phyloP scores from a whole-genome alignment of 2,329 filamentous ascomycete genomes.

The Dactylonectria macrodidyma region DNA sequence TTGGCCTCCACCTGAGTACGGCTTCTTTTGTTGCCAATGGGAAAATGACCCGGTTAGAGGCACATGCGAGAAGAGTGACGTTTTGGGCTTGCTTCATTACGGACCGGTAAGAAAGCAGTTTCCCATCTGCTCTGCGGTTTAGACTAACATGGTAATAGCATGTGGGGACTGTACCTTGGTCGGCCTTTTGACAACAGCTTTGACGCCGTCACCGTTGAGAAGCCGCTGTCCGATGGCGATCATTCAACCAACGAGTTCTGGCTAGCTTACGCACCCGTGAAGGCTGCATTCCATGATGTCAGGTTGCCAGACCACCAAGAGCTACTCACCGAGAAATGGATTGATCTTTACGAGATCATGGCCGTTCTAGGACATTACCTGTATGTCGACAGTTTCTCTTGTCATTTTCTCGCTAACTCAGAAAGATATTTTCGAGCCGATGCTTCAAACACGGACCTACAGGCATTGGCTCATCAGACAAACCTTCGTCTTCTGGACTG shows the following conservation, averaged over 20 bases:
- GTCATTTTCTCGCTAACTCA: neutral
- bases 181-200: slow-evolving; percentile 17
- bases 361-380: slow-evolving; percentile 1
- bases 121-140: no score
- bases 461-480: slow-evolving; percentile 15
- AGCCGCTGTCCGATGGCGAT: neutral
- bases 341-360: slow-evolving; percentile 7
- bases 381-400: neutral
- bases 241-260: no score
- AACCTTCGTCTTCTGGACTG: slow-evolving; percentile 2
- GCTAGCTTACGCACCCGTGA: no score
- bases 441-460: slow-evolving; percentile 13
- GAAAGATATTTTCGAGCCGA: slow-evolving; percentile 11
- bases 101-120: neutral
- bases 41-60: neutral
- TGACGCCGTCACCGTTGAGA: slow-evolving; percentile 14
- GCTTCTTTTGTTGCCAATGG: slow-evolving; percentile 3
- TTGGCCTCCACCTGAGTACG: slow-evolving; percentile 9
- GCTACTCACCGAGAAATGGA: neutral
- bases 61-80: slow-evolving; percentile 5
- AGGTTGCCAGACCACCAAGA: slow-evolving; percentile 6
- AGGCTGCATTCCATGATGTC: neutral
- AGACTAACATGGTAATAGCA: slow-evolving; percentile 1
- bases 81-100: slow-evolving; percentile 17
- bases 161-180: slow-evolving; percentile 22